phyloP scores from a whole-genome alignment of 2,329 filamentous ascomycete genomes.

The Madurella mycetomatis region DNA sequence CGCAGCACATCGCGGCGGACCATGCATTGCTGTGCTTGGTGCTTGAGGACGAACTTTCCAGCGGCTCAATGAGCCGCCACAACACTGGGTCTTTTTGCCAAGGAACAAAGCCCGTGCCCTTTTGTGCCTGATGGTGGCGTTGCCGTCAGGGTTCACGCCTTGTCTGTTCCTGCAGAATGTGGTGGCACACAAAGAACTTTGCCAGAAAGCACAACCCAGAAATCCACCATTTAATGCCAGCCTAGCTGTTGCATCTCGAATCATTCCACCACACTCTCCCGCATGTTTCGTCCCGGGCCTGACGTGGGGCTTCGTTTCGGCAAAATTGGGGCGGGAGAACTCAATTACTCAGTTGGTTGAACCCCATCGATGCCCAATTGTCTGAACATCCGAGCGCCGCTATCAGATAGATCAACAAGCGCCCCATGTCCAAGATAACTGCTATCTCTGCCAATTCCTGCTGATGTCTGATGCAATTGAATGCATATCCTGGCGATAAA shows the following conservation, averaged over 20 bases:
- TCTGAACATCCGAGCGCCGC: too few relatives aligned
- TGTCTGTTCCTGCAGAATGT: not conserved
- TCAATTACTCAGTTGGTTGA: too few relatives aligned
- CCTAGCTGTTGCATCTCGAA: not conserved
- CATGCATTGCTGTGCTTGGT: too few relatives aligned
- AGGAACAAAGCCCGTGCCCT: not conserved
- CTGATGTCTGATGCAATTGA: not conserved
- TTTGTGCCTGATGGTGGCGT: not conserved
- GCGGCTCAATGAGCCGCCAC: too few relatives aligned
- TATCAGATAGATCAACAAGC: not conserved
- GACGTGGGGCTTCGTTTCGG: not conserved
- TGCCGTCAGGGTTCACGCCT: not conserved
- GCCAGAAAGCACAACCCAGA: not conserved
- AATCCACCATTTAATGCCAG: not conserved
- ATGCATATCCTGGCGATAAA: not conserved
- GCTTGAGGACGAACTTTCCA: too few relatives aligned
- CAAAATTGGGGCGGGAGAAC: not conserved
- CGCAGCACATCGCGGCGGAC: too few relatives aligned
- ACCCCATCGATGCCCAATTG: too few relatives aligned
- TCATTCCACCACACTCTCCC: too few relatives aligned
- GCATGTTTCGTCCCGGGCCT: not conserved
- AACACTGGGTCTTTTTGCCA: too few relatives aligned
- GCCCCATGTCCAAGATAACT: too few relatives aligned
- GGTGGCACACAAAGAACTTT: not conserved
- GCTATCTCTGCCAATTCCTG: too few relatives aligned